These are phyloP conservation scores for Extremus antarcticus DNA, from an alignment of 495 filamentous ascomycete genomes.

Conservation along the genomic window DNA sequence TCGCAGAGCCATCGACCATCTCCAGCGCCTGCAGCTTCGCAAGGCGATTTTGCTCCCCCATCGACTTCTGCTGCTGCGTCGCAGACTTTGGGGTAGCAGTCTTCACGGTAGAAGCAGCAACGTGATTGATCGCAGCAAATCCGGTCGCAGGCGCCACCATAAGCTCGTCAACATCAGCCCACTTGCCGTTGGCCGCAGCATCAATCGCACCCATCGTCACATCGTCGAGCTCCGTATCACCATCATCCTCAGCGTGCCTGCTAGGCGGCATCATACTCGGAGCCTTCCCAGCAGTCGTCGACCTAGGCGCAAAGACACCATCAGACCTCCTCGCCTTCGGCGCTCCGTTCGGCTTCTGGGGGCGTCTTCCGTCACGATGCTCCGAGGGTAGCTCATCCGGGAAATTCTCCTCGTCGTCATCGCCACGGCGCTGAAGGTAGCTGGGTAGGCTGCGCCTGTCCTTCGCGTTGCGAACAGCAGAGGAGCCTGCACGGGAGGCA, in stretches of 20 bases:
- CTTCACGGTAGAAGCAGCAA: not conserved
- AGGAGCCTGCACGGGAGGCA: not conserved
- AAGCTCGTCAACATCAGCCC: conserved; percentile 9
- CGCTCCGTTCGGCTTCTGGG: not conserved
- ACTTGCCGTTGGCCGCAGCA: conserved; percentile 8
- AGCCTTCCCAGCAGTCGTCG: conserved; percentile 11
- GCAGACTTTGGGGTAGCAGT: not conserved
- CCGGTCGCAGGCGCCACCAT: not conserved
- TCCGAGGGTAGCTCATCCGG: conserved; percentile 8
- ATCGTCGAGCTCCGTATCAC: conserved; percentile 4
- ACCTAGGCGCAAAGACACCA: not conserved
- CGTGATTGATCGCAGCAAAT: not conserved
- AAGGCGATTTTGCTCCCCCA: conserved; percentile 17
- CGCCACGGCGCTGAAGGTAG: conserved; percentile 11
- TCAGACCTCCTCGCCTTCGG: not conserved
- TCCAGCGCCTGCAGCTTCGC: conserved; percentile 18
- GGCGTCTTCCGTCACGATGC: not conserved
- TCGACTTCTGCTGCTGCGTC: not conserved
- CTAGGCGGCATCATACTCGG: conserved; percentile 13
- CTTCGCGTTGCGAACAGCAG: not conserved
- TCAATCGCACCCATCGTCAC: conserved; percentile 5
- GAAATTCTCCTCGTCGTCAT: conserved; percentile 1
- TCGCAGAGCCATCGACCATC: not conserved
- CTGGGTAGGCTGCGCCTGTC: conserved; percentile 7
- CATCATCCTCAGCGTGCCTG: not conserved